These are phyloP conservation scores for Solanum arcanum DNA, from an alignment of 257 asterid genomes.

Conservation along the genomic window DNA sequence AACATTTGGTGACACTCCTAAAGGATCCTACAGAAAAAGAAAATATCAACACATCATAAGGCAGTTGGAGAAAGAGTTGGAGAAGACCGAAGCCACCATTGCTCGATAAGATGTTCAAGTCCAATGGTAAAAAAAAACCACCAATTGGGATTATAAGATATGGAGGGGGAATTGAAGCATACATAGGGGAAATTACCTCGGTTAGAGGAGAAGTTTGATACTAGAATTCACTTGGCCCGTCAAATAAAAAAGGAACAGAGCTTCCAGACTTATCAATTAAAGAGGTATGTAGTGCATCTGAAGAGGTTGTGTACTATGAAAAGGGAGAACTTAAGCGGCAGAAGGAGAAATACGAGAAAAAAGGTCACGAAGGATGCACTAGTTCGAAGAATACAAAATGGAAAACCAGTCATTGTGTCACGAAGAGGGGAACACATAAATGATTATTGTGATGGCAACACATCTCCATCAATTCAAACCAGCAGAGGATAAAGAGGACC, in stretches of 20 bases:
- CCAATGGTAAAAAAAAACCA: too few species aligned
- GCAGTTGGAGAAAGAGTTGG: not conserved
- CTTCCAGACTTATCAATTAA: not conserved
- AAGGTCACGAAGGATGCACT: too few species aligned
- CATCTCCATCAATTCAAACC: too few species aligned
- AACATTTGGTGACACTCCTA: not conserved
- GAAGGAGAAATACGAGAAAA: too few species aligned
- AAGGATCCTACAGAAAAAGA: not conserved
- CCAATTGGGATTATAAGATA: not conserved
- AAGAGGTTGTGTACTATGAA: not conserved
- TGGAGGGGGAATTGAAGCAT: not conserved
- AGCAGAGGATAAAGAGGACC: too few species aligned
- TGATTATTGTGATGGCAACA: too few species aligned
- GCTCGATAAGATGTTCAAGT: not conserved
- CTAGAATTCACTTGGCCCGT: not conserved
- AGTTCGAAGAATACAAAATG: too few species aligned
- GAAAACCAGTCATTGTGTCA: too few species aligned
- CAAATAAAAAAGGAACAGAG: not conserved
- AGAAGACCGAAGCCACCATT: not conserved
- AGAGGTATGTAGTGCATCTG: not conserved
- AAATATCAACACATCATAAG: not conserved
- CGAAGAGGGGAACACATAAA: too few species aligned
- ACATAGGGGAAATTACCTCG: not conserved
- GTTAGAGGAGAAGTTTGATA: not conserved
- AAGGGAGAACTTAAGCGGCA: too few species aligned